phyloP scores from a whole-genome alignment of 2,329 filamentous ascomycete species.

The Apiospora hydei region DNA sequence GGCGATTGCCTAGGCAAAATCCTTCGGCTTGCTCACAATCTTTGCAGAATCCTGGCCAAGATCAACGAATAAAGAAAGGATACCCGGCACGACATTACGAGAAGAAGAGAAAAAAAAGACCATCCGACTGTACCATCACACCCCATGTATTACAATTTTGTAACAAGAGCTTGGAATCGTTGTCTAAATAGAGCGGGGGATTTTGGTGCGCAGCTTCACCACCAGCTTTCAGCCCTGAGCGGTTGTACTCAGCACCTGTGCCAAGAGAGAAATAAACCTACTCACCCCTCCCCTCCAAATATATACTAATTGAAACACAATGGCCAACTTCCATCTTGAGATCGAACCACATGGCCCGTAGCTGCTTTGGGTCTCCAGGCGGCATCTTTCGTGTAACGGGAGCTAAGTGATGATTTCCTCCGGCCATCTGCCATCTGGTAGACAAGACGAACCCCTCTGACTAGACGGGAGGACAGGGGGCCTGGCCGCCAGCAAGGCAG shows the following conservation, averaged over 20 bases:
- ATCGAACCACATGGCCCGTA: not conserved
- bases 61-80: constrained; percentile 83
- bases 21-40: not conserved
- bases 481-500: not conserved
- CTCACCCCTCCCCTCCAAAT: constrained; percentile 13
- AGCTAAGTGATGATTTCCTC: not conserved
- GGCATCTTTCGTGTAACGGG: not conserved
- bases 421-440: not conserved
- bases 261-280: constrained; percentile 8
- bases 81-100: constrained; percentile 21
- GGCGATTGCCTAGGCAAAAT: too few species aligned
- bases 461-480: not conserved
- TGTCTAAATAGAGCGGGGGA: constrained; percentile 36
- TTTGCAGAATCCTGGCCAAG: constrained; percentile 88
- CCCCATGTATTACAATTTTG: constrained; percentile 29
- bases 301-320: constrained; percentile 16
- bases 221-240: constrained; percentile 27
- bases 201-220: constrained; percentile 20
- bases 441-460: not conserved
- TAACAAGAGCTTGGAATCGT: constrained; percentile 33
- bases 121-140: constrained; percentile 38
- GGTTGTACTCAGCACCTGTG: not conserved
- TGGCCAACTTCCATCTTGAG: not conserved
- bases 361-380: not conserved
- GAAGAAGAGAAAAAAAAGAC: not conserved